phyloP scores from a whole-genome alignment of 2,329 filamentous ascomycete species.

The Hypoxylon sp. region DNA sequence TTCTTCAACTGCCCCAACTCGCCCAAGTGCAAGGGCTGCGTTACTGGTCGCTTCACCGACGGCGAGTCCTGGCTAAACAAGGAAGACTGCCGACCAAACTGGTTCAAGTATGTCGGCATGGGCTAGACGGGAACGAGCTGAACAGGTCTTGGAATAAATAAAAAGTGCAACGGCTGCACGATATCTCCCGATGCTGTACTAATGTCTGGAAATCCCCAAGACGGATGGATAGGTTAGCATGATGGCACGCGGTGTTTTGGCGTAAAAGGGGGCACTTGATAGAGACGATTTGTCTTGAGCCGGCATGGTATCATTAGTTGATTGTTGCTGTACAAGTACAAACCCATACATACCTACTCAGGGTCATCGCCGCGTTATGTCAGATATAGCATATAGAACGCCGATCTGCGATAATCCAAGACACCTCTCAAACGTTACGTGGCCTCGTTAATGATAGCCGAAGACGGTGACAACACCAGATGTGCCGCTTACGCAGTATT shows the following conservation, averaged over 20 bases:
- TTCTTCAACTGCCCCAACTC: slow-evolving; percentile 99
- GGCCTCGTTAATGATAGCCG: slow-evolving; percentile 49
- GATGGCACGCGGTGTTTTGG: slow-evolving; percentile 37
- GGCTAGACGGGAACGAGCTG: slow-evolving; percentile 56
- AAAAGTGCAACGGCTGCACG: slow-evolving; percentile 32
- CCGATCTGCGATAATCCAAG: slow-evolving; percentile 10
- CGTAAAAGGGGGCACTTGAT: slow-evolving; percentile 31
- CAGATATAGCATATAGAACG: slow-evolving; percentile 24
- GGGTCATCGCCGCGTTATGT: slow-evolving; percentile 23
- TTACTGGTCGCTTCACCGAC: slow-evolving; percentile 86
- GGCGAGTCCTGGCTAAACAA: slow-evolving; percentile 84
- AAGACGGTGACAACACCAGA: slow-evolving; percentile 72
- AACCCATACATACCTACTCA: too few species aligned
- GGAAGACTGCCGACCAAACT: slow-evolving; percentile 94
- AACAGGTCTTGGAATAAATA: slow-evolving; percentile 11
- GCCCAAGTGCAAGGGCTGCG: slow-evolving; percentile 88
- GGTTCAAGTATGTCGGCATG: slow-evolving; percentile 95
- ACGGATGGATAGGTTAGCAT: slow-evolving; percentile 37
- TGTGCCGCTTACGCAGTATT: slow-evolving; percentile 71
- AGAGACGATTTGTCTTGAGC: slow-evolving; percentile 28
- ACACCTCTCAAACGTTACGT: slow-evolving; percentile 1
- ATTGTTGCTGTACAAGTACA: slow-evolving; percentile 19
- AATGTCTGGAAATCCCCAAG: slow-evolving; percentile 36
- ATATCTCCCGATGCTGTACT: slow-evolving; percentile 38
- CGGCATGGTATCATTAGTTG: slow-evolving; percentile 18